phyloP scores from a whole-genome alignment of 2,329 filamentous ascomycete species.

The Neoarthrinium moseri region DNA sequence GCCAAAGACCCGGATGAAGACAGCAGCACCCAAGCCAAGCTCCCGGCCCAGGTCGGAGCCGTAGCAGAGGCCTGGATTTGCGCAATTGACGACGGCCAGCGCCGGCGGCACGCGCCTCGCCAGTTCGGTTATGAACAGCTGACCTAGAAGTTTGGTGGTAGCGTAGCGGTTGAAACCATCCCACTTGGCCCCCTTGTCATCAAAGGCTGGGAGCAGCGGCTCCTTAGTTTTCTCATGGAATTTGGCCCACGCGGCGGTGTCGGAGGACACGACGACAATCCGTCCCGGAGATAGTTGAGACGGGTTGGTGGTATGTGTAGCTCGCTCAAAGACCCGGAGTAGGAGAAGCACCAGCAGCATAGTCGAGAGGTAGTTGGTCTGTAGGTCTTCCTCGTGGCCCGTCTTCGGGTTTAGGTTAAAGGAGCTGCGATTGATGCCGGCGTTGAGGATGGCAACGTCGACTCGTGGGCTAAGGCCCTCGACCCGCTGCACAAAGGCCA shows the following conservation, averaged over 20 bases:
- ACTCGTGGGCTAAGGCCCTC: conserved; percentile 27
- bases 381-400: conserved; percentile 39
- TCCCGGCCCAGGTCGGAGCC: background rate
- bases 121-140: conserved; percentile 1
- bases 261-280: conserved; percentile 28
- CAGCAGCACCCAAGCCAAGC: background rate
- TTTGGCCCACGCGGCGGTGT: conserved; percentile 13
- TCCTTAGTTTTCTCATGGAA: conserved; percentile 16
- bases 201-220: conserved; percentile 12
- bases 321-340: conserved; percentile 34
- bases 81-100: background rate
- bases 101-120: background rate
- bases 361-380: conserved; percentile 51
- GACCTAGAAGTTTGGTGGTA: conserved; percentile 14
- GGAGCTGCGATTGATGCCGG: conserved; percentile 21
- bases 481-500: conserved; percentile 31
- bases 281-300: no score
- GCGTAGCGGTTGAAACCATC: conserved; percentile 15
- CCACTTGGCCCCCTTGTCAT: conserved; percentile 13
- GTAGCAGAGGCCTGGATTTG: background rate
- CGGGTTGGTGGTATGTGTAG: background rate
- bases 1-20: background rate
- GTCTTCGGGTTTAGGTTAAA: conserved; percentile 18
- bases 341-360: conserved; percentile 44
- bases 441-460: conserved; percentile 37